Evolutionary conservation across 2,329 filamentous ascomycete genomes (phyloP).

Genomic region (Alternaria solani): DNA sequence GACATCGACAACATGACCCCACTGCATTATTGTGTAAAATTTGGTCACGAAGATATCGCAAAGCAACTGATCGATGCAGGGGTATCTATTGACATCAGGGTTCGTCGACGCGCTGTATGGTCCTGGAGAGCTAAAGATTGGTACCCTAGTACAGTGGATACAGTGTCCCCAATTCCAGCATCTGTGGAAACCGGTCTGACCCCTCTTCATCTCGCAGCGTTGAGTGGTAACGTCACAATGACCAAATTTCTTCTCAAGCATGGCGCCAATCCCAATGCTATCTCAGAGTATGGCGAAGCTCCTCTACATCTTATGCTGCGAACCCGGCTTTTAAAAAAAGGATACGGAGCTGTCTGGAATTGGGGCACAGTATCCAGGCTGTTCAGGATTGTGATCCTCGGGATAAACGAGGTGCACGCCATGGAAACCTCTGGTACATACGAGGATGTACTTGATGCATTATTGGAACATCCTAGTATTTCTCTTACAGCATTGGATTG

Average conservation of each 20-base stretch:
- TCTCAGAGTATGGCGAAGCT: not conserved
- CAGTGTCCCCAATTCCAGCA: not conserved
- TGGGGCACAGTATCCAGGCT: no score
- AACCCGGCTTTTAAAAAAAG: not conserved
- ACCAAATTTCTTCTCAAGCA: not conserved
- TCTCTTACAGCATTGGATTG: no score
- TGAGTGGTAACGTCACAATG: not conserved
- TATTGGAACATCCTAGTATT: no score
- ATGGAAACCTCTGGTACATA: no score
- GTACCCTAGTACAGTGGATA: not conserved
- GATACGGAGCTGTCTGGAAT: not conserved
- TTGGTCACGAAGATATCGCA: not conserved
- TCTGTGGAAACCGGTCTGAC: not conserved
- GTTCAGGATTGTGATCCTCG: no score
- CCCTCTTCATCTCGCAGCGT: not conserved
- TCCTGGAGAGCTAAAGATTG: no score
- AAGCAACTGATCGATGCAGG: not conserved
- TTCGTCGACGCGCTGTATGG: no score
- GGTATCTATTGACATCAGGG: not conserved
- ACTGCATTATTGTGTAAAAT: not conserved
- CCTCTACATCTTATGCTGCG: not conserved
- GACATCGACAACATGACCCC: not conserved
- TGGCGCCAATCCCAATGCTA: constrained; percentile 1
- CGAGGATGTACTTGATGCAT: no score
- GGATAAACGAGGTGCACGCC: no score